Evolutionary conservation across 169 alveolate genomes (phyloP), one percentile per base, ranked within the genome.

Genomic region (Cryptosporidium xiaoi): DNA sequence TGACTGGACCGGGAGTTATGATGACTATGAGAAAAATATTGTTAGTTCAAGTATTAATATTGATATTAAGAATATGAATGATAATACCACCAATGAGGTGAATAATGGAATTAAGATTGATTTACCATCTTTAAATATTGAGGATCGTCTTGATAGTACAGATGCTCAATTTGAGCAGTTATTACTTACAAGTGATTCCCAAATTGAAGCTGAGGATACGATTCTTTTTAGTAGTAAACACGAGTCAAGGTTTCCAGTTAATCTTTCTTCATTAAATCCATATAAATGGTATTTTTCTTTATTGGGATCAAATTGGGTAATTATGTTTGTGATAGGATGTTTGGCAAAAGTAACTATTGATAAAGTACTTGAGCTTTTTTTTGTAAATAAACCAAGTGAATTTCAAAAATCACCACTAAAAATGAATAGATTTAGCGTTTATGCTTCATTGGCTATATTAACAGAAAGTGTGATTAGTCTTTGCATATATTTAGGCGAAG

Each of bases 281-380:
- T 77, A 77, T 48, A 18, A n/a, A n/a, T 77, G 87, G 87, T 77
- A 77, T 56, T 60, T 77, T 24, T 34, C 29, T 44, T 34, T 77
- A 24, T 20, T 77, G 27, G 87, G 87, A 20, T 16, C 20, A 46
- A 56, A 56, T 36, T 77, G 87, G 87, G 64, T 62, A 36, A 44
- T 20, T 60, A 60, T 60, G 5, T 77, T 77, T 60, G 29, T 60
- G 8, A 12, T 77, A 7, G 87, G 87, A 77, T 60, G 87, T 60
- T 36, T 77, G 44, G 18, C 33, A 7, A 77, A 77, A 44, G 71
- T 77, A 27, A 34, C 44, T 24, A 77, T 77, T 20, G 87, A 77
- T 20, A 77, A 62, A 40, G 18, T 77, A 18, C 64, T 77, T n/a
- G 87, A 77, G 18, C 77, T 77, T 2, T 24, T 62, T 3, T 77